These are phyloP conservation scores for Sporothrix dimorphospora DNA, from an alignment of 2,329 filamentous ascomycete species.

Conservation along the genomic window DNA sequence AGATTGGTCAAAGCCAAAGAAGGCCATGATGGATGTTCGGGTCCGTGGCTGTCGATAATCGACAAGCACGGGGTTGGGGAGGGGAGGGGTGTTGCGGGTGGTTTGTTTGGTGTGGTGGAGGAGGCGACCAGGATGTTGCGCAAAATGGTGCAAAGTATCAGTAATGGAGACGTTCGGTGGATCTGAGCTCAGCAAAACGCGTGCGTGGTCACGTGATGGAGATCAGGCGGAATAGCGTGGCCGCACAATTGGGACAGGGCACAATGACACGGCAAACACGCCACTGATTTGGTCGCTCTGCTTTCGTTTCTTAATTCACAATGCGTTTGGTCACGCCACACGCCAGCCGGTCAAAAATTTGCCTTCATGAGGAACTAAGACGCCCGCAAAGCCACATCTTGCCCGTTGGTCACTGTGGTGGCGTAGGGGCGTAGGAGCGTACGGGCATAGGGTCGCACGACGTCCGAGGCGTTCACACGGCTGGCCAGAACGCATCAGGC, in stretches of 20 bases:
- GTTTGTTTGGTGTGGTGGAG: neutral
- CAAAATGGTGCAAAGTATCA: neutral
- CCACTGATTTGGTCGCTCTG: too few species aligned
- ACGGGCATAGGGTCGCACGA: too few species aligned
- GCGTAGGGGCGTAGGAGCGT: too few species aligned
- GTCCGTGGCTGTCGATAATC: slow-evolving; percentile 11
- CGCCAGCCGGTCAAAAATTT: too few species aligned
- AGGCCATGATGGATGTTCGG: slow-evolving; percentile 69
- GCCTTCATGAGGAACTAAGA: neutral
- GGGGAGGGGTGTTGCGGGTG: slow-evolving; percentile 6
- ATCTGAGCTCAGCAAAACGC: neutral
- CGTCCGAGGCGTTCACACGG: neutral
- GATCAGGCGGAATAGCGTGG: neutral
- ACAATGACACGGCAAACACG: too few species aligned
- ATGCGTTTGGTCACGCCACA: too few species aligned
- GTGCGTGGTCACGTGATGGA: neutral
- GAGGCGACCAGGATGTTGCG: slow-evolving; percentile 2
- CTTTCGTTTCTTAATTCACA: too few species aligned
- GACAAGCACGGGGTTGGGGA: slow-evolving; percentile 9
- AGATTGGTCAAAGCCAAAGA: slow-evolving; percentile 78
- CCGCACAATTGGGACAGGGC: neutral
- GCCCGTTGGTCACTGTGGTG: neutral
- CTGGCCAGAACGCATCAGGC: neutral
- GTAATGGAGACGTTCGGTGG: neutral
- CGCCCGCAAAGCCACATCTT: neutral